Conservation (phyloP, 1,139 yeast genomes). For the Debaryomyces udenii region DNA sequence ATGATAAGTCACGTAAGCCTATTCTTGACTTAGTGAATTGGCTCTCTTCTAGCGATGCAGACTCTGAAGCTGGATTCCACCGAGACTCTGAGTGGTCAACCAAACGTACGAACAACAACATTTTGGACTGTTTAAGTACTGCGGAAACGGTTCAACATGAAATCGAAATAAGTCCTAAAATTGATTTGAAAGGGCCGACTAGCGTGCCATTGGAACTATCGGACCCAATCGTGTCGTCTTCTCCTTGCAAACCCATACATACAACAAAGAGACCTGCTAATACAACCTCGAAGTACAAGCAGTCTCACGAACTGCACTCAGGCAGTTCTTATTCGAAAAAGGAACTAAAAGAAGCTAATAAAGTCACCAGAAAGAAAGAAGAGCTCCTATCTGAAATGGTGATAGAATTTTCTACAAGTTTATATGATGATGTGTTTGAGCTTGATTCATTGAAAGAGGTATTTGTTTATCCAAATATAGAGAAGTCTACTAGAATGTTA, state of each 20-base stretch:
- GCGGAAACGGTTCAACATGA: no score
- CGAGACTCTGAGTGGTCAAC: no score
- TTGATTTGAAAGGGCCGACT: not conserved
- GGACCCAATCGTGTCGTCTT: constrained; percentile 12
- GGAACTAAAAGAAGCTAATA: constrained; percentile 54
- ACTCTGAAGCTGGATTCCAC: constrained; percentile 11
- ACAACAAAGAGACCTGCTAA: constrained; percentile 9
- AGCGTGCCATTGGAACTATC: constrained; percentile 5
- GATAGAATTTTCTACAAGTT: constrained; percentile 29
- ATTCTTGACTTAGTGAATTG: constrained; percentile 28
- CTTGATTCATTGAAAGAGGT: constrained; percentile 15
- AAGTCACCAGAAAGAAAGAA: constrained; percentile 48
- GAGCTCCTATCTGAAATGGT: constrained; percentile 56
- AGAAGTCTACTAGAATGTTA: constrained; percentile 14
- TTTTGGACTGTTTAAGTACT: no score
- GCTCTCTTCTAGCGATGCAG: constrained; percentile 31
- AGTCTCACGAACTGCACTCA: not conserved
- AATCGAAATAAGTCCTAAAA: not conserved
- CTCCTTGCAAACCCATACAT: not conserved
- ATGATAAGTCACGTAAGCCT: not conserved
- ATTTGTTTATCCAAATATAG: constrained; percentile 18
- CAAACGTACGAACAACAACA: no score
- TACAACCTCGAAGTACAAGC: constrained; percentile 11
- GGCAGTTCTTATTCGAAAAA: constrained; percentile 23
- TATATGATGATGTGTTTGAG: constrained; percentile 15